A percentile compares a stretch with the other conserved stretches of the same genome.
Conservation (phyloP, 176 grass and related monocot species). For the Eleusine indica region DNA sequence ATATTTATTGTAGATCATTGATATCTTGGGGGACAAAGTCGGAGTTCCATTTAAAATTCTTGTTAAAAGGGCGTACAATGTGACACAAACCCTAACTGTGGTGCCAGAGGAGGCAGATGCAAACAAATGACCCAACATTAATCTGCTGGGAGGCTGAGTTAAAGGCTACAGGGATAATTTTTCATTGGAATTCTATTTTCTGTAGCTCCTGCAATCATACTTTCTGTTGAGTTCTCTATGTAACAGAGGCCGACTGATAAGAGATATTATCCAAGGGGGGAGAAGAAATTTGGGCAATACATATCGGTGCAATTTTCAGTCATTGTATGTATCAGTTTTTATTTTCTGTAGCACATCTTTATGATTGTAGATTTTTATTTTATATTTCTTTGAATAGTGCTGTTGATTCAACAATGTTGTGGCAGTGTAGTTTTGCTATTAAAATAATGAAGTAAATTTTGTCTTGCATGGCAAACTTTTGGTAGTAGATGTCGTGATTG, state of each 20-base stretch:
- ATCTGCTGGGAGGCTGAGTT: slow-evolving; percentile 30
- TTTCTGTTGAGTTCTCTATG: slow-evolving; percentile 27
- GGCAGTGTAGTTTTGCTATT: neutral
- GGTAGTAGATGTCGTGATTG: neutral
- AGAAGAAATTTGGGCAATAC: neutral
- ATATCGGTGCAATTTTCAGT: slow-evolving; percentile 15
- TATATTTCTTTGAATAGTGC: neutral
- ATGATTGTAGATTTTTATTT: neutral
- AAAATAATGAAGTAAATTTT: neutral
- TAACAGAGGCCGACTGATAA: neutral
- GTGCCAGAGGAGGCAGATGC: slow-evolving; percentile 69
- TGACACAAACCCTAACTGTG: slow-evolving; percentile 58
- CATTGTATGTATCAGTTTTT: neutral
- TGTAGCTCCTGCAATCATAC: neutral
- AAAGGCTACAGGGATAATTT: neutral
- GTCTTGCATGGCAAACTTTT: neutral
- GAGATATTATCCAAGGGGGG: neutral
- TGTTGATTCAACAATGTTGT: neutral
- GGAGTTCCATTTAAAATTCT: slow-evolving; percentile 66
- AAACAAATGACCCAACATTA: slow-evolving; percentile 44
- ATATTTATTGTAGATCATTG: slow-evolving; percentile 61
- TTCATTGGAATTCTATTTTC: slow-evolving; percentile 26
- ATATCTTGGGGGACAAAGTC: slow-evolving; percentile 71
- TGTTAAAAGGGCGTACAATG: slow-evolving; percentile 51
- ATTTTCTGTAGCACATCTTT: neutral